Evolutionary conservation across 2,329 filamentous ascomycete species (phyloP), one percentile per base, ranked within the genome.

Genomic region (Microcera coccophila): DNA sequence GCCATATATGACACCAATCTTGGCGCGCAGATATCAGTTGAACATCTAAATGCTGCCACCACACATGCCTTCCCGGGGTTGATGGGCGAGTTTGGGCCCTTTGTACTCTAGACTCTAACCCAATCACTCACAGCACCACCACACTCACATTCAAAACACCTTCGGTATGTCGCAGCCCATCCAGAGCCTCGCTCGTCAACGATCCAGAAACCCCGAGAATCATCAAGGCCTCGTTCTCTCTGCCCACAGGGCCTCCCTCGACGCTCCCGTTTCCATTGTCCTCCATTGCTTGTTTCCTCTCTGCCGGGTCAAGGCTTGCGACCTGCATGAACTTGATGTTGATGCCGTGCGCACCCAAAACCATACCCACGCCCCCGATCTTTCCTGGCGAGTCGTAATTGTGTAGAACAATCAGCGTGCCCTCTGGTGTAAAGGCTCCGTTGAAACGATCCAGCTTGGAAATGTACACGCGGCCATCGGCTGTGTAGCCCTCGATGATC

Each of bases 301-400:
- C 45, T 48, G 39, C 47, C 42, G 44, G 45, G 12, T 62, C 72
- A 48, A 85, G 61, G 14, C 72, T 70, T 3, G 76, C 77, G 2
- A 90, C 87, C 58, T 79, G 82, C 87, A 91, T 93, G 60, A 84
- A 90, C 35, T 77, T 78, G 62, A 91, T 88, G 58, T 93, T 93
- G 39, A 93, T 81, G 0, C 79, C 81, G 28, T 84, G 77, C 28
- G 73, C 74, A 0, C 87, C 87, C 19, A 91, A 67, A 39, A 82
- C 74, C 44, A 75, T 82, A 1, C 87, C 87, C 3, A 93, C 87
- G 28, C 81, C 80, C 2, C 87, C 87, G 61, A 93, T 91, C 71
- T 90, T 90, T 10, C 87, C 87, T 0, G 85, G 85, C 50, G 82
- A 76, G 59, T 93, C 87, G 57, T 87, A 90, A 67, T 91, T 91